phyloP scores from a whole-genome alignment of 208 protist genomes.

The Herpetomonas samuelpessoai region DNA sequence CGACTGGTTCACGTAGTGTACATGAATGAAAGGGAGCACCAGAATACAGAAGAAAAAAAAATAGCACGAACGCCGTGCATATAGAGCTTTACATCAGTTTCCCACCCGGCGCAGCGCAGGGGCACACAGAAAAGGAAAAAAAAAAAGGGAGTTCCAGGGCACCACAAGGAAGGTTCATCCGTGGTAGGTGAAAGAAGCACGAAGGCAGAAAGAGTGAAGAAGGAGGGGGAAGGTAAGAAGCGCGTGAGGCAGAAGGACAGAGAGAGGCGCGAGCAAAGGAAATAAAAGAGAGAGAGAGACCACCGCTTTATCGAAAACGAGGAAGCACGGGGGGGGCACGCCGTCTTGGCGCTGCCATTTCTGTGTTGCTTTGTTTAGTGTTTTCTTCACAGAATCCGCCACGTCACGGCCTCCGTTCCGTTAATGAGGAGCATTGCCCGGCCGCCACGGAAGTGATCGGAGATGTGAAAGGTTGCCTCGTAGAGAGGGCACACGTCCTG shows the following conservation, averaged over 20 bases:
- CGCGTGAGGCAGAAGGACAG: neutral
- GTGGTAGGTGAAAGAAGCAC: constrained; percentile 5
- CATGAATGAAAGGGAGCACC: no score
- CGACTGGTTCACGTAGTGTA: no score
- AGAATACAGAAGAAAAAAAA: no score
- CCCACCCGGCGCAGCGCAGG: no score
- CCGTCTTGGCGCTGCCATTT: no score
- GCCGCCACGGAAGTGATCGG: constrained; percentile 13
- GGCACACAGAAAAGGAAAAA: constrained; percentile 16
- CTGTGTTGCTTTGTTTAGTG: neutral
- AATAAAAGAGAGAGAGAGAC: constrained; percentile 9
- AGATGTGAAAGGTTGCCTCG: constrained; percentile 13
- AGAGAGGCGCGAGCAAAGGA: constrained; percentile 13
- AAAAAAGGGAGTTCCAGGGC: neutral
- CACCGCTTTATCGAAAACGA: no score
- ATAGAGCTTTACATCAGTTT: no score
- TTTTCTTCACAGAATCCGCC: constrained; percentile 1
- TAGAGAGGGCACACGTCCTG: constrained; percentile 14
- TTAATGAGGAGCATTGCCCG: constrained; percentile 22
- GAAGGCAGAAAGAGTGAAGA: constrained; percentile 7
- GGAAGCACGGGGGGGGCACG: no score
- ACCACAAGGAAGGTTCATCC: neutral
- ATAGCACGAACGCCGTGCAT: no score
- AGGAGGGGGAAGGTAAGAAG: constrained; percentile 12
- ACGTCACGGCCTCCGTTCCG: constrained; percentile 23